Evolutionary conservation across 1,284 basidiomycete genomes (phyloP).

Genomic region (Violaceomyces palustris): DNA sequence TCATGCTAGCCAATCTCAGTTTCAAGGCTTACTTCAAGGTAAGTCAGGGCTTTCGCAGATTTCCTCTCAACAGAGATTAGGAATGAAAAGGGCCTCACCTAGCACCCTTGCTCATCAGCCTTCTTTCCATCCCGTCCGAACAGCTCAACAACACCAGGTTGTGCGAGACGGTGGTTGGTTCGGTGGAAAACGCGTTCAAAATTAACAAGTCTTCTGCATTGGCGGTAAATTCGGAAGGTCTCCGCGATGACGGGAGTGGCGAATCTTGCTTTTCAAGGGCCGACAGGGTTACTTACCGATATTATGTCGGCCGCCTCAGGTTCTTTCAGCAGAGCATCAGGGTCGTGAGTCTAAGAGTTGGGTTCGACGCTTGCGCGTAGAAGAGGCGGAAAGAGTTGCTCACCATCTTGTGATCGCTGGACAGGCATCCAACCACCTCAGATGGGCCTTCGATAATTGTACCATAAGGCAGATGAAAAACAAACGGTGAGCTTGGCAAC

Average conservation of each 20-base stretch:
- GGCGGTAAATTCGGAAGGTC: slow-evolving; percentile 1
- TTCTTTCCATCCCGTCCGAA: too few species aligned
- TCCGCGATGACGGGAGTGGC: slow-evolving; percentile 23
- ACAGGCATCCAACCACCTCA: slow-evolving; percentile 50
- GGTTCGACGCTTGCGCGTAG: not conserved
- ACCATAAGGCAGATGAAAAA: slow-evolving; percentile 31
- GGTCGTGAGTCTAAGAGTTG: slow-evolving; percentile 19
- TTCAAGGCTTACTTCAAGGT: slow-evolving; percentile 50
- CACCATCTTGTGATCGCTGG: not conserved
- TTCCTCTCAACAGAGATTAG: too few species aligned
- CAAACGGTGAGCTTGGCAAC: slow-evolving; percentile 35
- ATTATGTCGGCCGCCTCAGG: slow-evolving; percentile 54
- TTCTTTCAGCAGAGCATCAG: slow-evolving; percentile 54
- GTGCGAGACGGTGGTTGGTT: slow-evolving; percentile 55
- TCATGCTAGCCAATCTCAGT: slow-evolving; percentile 48
- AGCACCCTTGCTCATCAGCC: too few species aligned
- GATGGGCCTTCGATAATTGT: slow-evolving; percentile 53
- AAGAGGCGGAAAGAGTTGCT: not conserved
- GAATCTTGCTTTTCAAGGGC: slow-evolving; percentile 50
- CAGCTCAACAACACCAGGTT: slow-evolving; percentile 54
- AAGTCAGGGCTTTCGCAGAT: too few species aligned
- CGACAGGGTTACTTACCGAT: slow-evolving; percentile 53
- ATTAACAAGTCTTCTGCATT: slow-evolving; percentile 32
- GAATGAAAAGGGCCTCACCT: too few species aligned
- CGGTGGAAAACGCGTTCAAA: slow-evolving; percentile 52